These are phyloP conservation scores for Penicillium diatomitis DNA, from an alignment of 495 filamentous ascomycete genomes.

Conservation along the genomic window DNA sequence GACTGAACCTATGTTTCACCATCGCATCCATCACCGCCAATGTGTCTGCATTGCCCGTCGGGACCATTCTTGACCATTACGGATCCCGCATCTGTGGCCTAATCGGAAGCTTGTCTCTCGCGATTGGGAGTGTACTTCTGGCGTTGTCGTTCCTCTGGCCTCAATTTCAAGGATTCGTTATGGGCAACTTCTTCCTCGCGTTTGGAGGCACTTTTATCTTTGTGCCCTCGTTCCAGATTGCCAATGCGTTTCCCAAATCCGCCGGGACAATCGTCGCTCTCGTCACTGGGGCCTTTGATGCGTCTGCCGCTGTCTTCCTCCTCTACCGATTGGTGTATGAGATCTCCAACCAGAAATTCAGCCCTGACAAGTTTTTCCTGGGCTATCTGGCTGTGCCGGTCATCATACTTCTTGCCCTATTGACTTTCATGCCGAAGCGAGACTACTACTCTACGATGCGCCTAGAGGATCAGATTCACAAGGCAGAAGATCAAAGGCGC, in stretches of 20 bases:
- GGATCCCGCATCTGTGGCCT: slow-evolving; percentile 54
- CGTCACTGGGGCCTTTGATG: slow-evolving; percentile 64
- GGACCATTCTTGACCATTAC: slow-evolving; percentile 54
- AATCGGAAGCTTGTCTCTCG: slow-evolving; percentile 44
- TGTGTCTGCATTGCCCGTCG: slow-evolving; percentile 73
- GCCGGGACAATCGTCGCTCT: slow-evolving; percentile 59
- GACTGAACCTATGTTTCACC: slow-evolving; percentile 68
- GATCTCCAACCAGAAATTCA: slow-evolving; percentile 37
- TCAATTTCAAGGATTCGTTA: slow-evolving; percentile 51
- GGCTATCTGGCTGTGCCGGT: slow-evolving; percentile 51
- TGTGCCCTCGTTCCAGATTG: slow-evolving; percentile 61
- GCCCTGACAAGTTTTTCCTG: slow-evolving; percentile 55
- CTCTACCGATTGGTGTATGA: slow-evolving; percentile 55
- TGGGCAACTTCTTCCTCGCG: slow-evolving; percentile 55
- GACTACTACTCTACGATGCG: slow-evolving; percentile 55
- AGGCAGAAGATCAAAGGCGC: slow-evolving; percentile 35
- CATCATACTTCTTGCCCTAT: slow-evolving; percentile 44
- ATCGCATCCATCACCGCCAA: slow-evolving; percentile 80
- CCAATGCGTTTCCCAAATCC: slow-evolving; percentile 59
- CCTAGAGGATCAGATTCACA: slow-evolving; percentile 53
- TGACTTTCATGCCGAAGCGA: slow-evolving; percentile 50
- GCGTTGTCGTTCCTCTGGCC: slow-evolving; percentile 46
- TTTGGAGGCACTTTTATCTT: slow-evolving; percentile 63
- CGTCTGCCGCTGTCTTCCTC: slow-evolving; percentile 58
- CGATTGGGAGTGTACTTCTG: slow-evolving; percentile 48